These are phyloP conservation scores for Cryomyces minteri DNA, from an alignment of 495 filamentous ascomycete species.

Conservation along the genomic window DNA sequence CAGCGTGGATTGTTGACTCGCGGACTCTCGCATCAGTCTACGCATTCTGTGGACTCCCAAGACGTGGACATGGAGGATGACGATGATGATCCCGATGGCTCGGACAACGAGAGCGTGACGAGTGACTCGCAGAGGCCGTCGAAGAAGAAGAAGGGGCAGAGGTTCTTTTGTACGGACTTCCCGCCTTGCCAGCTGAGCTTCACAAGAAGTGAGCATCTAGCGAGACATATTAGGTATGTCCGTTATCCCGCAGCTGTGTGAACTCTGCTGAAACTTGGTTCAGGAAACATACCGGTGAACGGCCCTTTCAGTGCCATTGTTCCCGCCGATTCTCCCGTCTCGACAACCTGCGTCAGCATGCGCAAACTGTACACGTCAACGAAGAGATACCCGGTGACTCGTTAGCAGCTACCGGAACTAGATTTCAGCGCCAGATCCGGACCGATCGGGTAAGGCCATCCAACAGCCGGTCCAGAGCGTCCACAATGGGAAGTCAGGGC, in stretches of 20 bases:
- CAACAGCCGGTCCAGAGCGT: conserved; percentile 50
- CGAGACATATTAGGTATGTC: conserved; percentile 72
- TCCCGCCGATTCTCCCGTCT: conserved; percentile 87
- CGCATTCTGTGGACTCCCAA: conserved; percentile 44
- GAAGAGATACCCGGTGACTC: conserved; percentile 92
- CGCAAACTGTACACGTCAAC: conserved; percentile 93
- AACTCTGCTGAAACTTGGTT: conserved; percentile 10
- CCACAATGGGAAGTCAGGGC: conserved; percentile 49
- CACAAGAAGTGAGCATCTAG: conserved; percentile 89
- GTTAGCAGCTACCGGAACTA: conserved; percentile 77
- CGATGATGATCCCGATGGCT: conserved; percentile 53
- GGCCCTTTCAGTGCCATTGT: conserved; percentile 95
- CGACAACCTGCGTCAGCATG: conserved; percentile 91
- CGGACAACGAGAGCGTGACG: conserved; percentile 58
- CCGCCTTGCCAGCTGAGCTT: conserved; percentile 91
- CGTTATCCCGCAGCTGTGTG: background rate
- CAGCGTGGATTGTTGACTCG: conserved; percentile 23
- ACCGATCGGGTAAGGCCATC: conserved; percentile 65
- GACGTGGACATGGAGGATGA: conserved; percentile 65
- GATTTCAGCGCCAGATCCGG: conserved; percentile 86
- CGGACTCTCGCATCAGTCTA: conserved; percentile 42
- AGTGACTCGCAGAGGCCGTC: conserved; percentile 44
- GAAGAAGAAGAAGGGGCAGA: conserved; percentile 93
- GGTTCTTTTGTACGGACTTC: conserved; percentile 95
- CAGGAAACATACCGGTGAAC: conserved; percentile 95